Evolutionary conservation across 2,329 filamentous ascomycete genomes (phyloP).

Genomic region (Neopestalotiopsis sp.): DNA sequence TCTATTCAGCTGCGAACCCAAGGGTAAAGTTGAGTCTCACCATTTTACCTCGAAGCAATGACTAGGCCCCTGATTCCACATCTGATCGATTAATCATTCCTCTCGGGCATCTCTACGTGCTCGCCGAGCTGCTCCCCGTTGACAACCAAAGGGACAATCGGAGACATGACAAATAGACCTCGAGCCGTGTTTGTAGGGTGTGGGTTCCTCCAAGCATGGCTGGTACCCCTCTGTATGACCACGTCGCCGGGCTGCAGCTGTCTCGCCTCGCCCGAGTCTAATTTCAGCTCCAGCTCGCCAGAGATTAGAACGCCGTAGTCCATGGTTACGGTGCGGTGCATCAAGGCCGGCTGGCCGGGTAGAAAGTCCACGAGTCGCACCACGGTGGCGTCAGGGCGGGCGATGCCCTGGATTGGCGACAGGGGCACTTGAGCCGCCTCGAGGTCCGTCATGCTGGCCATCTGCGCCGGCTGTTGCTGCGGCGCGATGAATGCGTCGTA

Average conservation of each 20-base stretch:
- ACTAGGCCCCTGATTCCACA: neutral
- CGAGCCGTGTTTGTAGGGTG: neutral
- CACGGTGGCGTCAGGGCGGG: neutral
- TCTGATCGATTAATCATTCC: neutral
- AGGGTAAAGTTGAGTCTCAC: too few relatives aligned
- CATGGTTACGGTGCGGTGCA: slow-evolving; percentile 24
- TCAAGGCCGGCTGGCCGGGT: slow-evolving; percentile 8
- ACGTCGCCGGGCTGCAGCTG: slow-evolving; percentile 17
- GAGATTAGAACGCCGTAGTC: slow-evolving; percentile 22
- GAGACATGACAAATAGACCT: neutral
- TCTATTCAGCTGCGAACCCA: too few relatives aligned
- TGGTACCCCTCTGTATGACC: neutral
- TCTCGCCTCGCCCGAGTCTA: slow-evolving; percentile 22
- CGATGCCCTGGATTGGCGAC: neutral
- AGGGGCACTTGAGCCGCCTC: neutral
- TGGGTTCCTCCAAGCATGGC: neutral
- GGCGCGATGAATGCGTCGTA: neutral
- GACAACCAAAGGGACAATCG: neutral
- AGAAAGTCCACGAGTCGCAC: slow-evolving; percentile 20
- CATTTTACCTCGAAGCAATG: too few relatives aligned
- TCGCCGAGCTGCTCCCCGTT: neutral
- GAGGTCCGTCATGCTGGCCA: neutral
- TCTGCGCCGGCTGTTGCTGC: neutral
- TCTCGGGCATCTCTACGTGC: neutral
- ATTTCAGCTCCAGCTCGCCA: slow-evolving; percentile 21